These are phyloP conservation scores for Nematocida displodere DNA, from an alignment of 371 early-diverging fungal species.

Conservation along the genomic window DNA sequence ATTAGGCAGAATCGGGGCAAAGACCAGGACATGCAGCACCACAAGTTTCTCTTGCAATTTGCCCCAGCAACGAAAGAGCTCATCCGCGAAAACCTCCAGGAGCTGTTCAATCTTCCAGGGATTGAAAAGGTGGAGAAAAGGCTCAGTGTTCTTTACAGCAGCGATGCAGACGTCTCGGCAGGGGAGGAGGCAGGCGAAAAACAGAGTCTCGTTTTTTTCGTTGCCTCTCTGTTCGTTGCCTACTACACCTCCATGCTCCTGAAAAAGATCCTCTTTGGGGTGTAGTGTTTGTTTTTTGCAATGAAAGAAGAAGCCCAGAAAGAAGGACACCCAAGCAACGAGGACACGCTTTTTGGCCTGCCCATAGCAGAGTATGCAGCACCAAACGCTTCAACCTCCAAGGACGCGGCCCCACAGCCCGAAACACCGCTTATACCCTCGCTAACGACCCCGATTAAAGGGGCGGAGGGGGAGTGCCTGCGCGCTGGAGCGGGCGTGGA, in stretches of 20 bases:
- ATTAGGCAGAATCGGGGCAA: background rate
- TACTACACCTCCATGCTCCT: background rate
- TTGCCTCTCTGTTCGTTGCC: background rate
- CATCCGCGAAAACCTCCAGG: background rate
- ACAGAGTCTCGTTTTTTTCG: background rate
- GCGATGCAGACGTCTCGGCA: background rate
- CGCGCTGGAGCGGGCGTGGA: background rate
- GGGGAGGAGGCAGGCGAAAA: background rate
- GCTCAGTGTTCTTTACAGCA: background rate
- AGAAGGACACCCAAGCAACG: background rate
- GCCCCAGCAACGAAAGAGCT: background rate
- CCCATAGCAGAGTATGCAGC: too few relatives aligned
- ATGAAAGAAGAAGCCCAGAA: background rate
- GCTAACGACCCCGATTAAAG: background rate
- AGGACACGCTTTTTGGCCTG: background rate
- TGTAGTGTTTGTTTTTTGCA: background rate
- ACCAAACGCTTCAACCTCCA: too few relatives aligned
- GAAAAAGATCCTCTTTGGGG: slow-evolving; percentile 3
- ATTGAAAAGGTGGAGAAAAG: slow-evolving; percentile 20
- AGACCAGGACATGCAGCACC: background rate
- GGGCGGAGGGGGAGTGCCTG: background rate
- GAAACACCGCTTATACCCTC: too few relatives aligned
- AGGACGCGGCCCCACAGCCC: too few relatives aligned
- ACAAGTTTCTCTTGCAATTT: slow-evolving; percentile 46
- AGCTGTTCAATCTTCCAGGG: slow-evolving; percentile 16